phyloP scores from a whole-genome alignment of 169 alveolate species.

The Cryptosporidium tyzzeri region DNA sequence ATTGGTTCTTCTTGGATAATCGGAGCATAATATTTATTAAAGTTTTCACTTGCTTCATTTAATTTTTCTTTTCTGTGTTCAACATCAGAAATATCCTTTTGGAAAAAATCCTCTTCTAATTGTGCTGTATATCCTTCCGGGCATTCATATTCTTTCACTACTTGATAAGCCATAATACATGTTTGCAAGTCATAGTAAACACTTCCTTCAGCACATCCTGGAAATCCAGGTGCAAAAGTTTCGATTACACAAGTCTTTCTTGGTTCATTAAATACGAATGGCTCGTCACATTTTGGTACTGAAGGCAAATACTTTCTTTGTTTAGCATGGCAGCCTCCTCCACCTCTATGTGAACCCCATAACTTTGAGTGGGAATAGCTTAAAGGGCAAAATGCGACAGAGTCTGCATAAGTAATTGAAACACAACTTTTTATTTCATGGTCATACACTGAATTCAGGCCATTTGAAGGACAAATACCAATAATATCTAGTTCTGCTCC shows the following conservation, averaged over 20 bases:
- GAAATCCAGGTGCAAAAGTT: slow-evolving; percentile 67
- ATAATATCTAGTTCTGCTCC: slow-evolving; percentile 49
- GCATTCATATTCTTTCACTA: slow-evolving; percentile 46
- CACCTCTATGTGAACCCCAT: slow-evolving; percentile 69
- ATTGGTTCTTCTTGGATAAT: slow-evolving; percentile 3
- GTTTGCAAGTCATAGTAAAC: slow-evolving; percentile 36
- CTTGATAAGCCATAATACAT: slow-evolving; percentile 67
- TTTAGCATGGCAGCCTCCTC: slow-evolving; percentile 63
- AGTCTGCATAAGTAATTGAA: slow-evolving; percentile 50
- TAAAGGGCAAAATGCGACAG: slow-evolving; percentile 36
- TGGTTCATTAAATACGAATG: slow-evolving; percentile 47
- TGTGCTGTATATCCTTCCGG: slow-evolving; percentile 55
- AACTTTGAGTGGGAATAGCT: slow-evolving; percentile 44
- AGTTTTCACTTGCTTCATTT: slow-evolving; percentile 22
- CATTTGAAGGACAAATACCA: slow-evolving; percentile 55
- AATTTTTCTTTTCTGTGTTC: slow-evolving; percentile 16
- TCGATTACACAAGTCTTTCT: slow-evolving; percentile 44
- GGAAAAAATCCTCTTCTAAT: neutral
- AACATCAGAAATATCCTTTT: slow-evolving; percentile 28
- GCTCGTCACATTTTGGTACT: slow-evolving; percentile 25
- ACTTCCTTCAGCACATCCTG: slow-evolving; percentile 63
- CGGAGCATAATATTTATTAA: slow-evolving; percentile 2
- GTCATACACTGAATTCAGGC: slow-evolving; percentile 48
- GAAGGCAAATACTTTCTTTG: slow-evolving; percentile 56
- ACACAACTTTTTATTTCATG: slow-evolving; percentile 27